Evolutionary conservation across 2,329 filamentous ascomycete species (phyloP).

Genomic region (Fusarium mundagurra): DNA sequence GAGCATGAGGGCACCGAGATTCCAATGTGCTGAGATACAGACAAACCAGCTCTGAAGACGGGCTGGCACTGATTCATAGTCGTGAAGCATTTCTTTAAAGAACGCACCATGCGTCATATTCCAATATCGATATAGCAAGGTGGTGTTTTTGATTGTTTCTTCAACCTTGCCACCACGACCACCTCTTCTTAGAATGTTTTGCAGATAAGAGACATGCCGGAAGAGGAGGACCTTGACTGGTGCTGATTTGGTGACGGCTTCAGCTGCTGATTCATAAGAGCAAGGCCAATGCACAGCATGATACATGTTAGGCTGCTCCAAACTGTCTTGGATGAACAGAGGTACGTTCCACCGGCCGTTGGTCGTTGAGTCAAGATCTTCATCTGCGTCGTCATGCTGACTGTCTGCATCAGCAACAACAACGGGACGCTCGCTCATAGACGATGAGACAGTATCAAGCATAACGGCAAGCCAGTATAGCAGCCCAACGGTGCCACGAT

Average conservation of each 20-base stretch:
- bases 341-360: constrained; percentile 38
- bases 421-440: constrained; percentile 55
- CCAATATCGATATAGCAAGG: constrained; percentile 64
- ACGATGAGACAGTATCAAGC: constrained; percentile 66
- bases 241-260: constrained; percentile 60
- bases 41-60: constrained; percentile 69
- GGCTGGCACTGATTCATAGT: constrained; percentile 59
- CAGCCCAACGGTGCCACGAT: constrained; percentile 59
- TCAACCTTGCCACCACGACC: constrained; percentile 54
- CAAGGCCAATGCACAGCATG: constrained; percentile 59
- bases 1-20: constrained; percentile 63
- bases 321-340: constrained; percentile 41
- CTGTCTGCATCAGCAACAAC: constrained; percentile 53
- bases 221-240: constrained; percentile 68
- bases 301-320: constrained; percentile 32
- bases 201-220: constrained; percentile 61
- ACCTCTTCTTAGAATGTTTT: constrained; percentile 57
- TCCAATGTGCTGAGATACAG: constrained; percentile 66
- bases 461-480: constrained; percentile 68
- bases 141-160: constrained; percentile 56
- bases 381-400: constrained; percentile 44
- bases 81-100: constrained; percentile 58
- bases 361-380: constrained; percentile 13
- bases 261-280: constrained; percentile 59
- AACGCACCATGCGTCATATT: constrained; percentile 61